These are phyloP conservation scores for Colletotrichum brevisporum DNA, from an alignment of 2,329 filamentous ascomycete species.

Conservation along the genomic window DNA sequence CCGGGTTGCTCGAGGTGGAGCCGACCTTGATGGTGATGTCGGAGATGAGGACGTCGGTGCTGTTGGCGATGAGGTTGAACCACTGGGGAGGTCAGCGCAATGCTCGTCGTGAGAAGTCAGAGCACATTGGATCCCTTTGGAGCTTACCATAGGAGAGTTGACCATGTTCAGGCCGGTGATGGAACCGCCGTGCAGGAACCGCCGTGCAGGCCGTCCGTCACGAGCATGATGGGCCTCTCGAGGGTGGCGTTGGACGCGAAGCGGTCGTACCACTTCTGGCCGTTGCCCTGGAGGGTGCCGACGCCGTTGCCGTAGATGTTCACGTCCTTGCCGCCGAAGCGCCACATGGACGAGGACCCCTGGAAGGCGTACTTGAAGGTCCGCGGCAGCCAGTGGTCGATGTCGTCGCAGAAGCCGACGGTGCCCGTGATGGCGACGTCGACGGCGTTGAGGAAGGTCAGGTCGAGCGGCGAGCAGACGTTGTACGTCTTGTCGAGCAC, in stretches of 20 bases:
- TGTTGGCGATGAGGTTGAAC: constrained; percentile 75
- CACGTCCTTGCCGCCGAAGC: constrained; percentile 55
- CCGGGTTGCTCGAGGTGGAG: constrained; percentile 65
- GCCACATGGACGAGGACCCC: constrained; percentile 66
- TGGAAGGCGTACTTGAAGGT: constrained; percentile 76
- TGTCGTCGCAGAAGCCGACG: constrained; percentile 75
- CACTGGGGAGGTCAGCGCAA: constrained; percentile 45
- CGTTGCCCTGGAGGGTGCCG: constrained; percentile 70
- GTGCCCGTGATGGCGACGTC: constrained; percentile 71
- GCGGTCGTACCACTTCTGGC: constrained; percentile 75
- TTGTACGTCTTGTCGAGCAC: constrained; percentile 72
- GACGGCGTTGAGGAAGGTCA: constrained; percentile 74
- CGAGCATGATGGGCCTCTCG: constrained; percentile 71
- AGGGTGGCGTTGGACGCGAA: constrained; percentile 70
- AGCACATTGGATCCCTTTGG: too few species aligned
- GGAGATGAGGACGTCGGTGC: constrained; percentile 73
- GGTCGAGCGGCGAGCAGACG: constrained; percentile 74
- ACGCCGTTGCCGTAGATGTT: constrained; percentile 73
- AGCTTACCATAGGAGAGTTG: constrained; percentile 64
- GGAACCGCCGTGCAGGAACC: constrained; percentile 68
- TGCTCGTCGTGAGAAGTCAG: too few species aligned
- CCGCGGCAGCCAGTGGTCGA: constrained; percentile 77
- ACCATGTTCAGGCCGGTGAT: constrained; percentile 73
- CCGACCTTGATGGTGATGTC: constrained; percentile 72
- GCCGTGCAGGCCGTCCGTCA: constrained; percentile 68